phyloP scores from a whole-genome alignment of 2,329 filamentous ascomycete species.

The Thielaviopsis ethacetica region DNA sequence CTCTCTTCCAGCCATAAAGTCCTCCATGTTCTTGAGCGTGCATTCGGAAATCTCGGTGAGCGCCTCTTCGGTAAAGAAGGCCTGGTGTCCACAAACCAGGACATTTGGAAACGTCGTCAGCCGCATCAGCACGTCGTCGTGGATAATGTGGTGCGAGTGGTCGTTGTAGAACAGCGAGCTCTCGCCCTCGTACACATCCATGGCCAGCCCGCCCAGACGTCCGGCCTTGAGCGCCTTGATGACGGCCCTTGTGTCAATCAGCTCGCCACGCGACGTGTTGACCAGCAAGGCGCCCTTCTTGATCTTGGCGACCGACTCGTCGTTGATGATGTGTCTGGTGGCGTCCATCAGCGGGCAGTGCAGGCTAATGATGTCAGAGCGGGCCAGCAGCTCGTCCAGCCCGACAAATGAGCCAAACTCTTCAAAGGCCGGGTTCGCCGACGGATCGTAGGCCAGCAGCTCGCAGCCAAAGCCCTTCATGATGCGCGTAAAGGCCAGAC shows the following conservation, averaged over 20 bases:
- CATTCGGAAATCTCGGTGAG: slow-evolving; percentile 44
- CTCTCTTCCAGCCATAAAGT: slow-evolving; percentile 21
- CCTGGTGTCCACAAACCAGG: slow-evolving; percentile 50
- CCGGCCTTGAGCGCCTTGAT: slow-evolving; percentile 43
- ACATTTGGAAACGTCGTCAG: slow-evolving; percentile 54
- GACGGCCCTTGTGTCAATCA: slow-evolving; percentile 44
- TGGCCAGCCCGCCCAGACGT: slow-evolving; percentile 43
- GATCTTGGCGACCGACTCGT: slow-evolving; percentile 33
- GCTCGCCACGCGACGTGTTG: slow-evolving; percentile 51
- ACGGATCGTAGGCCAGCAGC: slow-evolving; percentile 45
- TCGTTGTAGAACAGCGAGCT: slow-evolving; percentile 48
- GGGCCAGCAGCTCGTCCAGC: slow-evolving; percentile 36
- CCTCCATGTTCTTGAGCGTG: slow-evolving; percentile 39
- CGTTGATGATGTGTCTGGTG: slow-evolving; percentile 46
- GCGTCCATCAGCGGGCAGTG: slow-evolving; percentile 47
- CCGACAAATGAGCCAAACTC: slow-evolving; percentile 33
- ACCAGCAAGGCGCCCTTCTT: slow-evolving; percentile 45
- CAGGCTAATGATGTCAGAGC: slow-evolving; percentile 45
- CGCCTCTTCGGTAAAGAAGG: slow-evolving; percentile 52
- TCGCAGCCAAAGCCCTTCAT: slow-evolving; percentile 48
- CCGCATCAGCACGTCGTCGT: slow-evolving; percentile 49
- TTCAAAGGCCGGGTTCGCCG: slow-evolving; percentile 30
- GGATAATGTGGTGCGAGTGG: slow-evolving; percentile 45
- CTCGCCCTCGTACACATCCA: slow-evolving; percentile 55
- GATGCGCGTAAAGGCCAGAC: slow-evolving; percentile 43